Conservation (phyloP, 2,329 filamentous ascomycete species). For the Hypoxylon sp. region DNA sequence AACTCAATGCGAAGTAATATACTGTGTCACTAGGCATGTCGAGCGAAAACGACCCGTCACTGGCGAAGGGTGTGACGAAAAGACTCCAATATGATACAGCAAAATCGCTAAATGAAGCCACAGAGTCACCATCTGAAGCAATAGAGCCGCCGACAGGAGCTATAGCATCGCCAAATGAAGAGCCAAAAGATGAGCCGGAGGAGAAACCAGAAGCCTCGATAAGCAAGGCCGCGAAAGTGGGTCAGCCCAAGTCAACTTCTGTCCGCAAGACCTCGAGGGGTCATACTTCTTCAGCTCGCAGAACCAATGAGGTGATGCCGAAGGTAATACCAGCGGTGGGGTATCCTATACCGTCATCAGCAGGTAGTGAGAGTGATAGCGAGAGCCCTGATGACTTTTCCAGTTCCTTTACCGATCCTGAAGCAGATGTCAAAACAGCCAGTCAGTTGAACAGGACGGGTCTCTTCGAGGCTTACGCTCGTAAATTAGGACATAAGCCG, state of each 20-base stretch:
- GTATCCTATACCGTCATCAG: too few relatives aligned
- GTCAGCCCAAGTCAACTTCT: background rate
- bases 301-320: too few relatives aligned
- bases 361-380: background rate
- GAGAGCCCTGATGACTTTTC: too few relatives aligned
- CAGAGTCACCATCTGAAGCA: too few relatives aligned
- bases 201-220: too few relatives aligned
- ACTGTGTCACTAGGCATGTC: background rate
- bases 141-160: too few relatives aligned
- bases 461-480: slow-evolving; percentile 19
- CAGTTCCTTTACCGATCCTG: background rate
- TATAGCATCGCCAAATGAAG: too few relatives aligned
- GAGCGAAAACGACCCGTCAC: background rate
- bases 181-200: too few relatives aligned
- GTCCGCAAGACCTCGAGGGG: background rate
- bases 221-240: background rate
- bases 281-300: too few relatives aligned
- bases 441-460: slow-evolving; percentile 8
- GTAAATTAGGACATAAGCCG: slow-evolving; percentile 9
- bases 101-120: background rate
- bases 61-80: background rate
- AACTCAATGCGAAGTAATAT: background rate
- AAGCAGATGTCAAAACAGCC: slow-evolving; percentile 2
- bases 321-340: too few relatives aligned
- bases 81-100: background rate